These are phyloP conservation scores for Isabelozyma pseudorhagii DNA, from an alignment of 805 yeast genomes.

Conservation along the genomic window DNA sequence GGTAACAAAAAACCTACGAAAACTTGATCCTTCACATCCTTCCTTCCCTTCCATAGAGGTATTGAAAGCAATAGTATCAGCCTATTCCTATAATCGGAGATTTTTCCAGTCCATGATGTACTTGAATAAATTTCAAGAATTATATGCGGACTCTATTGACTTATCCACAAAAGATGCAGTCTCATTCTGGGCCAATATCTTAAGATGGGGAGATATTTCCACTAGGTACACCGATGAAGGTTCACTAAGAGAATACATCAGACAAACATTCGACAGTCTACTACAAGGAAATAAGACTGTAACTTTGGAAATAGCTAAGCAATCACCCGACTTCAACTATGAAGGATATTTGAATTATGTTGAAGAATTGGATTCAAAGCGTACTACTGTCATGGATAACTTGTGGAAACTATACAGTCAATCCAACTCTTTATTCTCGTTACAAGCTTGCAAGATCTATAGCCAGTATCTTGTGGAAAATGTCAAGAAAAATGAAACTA, in stretches of 20 bases:
- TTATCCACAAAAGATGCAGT: conserved; percentile 12
- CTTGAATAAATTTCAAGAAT: conserved; percentile 32
- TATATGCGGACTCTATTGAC: conserved; percentile 18
- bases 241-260: conserved; percentile 25
- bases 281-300: background rate
- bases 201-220: conserved; percentile 36
- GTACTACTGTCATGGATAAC: conserved; percentile 24
- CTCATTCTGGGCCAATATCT: conserved; percentile 34
- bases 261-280: conserved; percentile 8
- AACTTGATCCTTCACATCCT: conserved; percentile 12
- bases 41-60: conserved; percentile 21
- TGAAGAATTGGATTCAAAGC: conserved; percentile 18
- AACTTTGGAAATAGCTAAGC: conserved; percentile 23
- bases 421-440: conserved; percentile 20
- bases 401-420: conserved; percentile 34
- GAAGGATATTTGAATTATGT: conserved; percentile 30
- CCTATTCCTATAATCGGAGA: conserved; percentile 28
- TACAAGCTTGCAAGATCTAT: conserved; percentile 20
- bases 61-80: conserved; percentile 26
- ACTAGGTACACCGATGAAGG: conserved; percentile 25
- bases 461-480: conserved; percentile 21
- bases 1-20: conserved; percentile 2
- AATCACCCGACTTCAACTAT: conserved; percentile 35
- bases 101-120: conserved; percentile 32
- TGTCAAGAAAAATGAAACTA: conserved; percentile 8